phyloP scores from a whole-genome alignment of 495 filamentous ascomycete genomes.

The Xylaria telfairii region DNA sequence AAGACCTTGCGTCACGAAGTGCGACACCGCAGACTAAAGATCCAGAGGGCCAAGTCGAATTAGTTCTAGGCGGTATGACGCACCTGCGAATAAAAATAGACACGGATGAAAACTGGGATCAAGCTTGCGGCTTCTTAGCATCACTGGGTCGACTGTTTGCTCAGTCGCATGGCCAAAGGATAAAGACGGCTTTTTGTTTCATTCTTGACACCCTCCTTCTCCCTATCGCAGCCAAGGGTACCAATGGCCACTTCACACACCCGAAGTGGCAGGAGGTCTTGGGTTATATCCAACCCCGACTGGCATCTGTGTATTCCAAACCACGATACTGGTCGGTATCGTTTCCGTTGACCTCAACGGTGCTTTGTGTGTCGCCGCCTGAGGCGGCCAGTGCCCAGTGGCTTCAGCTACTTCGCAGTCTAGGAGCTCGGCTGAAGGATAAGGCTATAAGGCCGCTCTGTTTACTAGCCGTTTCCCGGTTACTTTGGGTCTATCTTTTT shows the following conservation, averaged over 20 bases:
- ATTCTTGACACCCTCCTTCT: constrained; percentile 85
- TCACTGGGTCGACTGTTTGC: constrained; percentile 81
- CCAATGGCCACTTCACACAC: constrained; percentile 71
- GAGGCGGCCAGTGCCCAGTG: constrained; percentile 86
- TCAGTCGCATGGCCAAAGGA: constrained; percentile 79
- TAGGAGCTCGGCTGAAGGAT: constrained; percentile 83
- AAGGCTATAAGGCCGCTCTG: constrained; percentile 77
- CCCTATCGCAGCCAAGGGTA: constrained; percentile 82
- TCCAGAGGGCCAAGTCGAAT: constrained; percentile 77
- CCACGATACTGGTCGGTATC: constrained; percentile 88
- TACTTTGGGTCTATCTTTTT: constrained; percentile 97
- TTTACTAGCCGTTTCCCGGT: constrained; percentile 84
- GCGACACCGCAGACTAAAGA: constrained; percentile 62
- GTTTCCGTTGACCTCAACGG: constrained; percentile 81
- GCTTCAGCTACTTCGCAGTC: constrained; percentile 76
- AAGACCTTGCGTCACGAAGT: constrained; percentile 70
- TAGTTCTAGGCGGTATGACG: constrained; percentile 89
- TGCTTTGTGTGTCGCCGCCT: constrained; percentile 84
- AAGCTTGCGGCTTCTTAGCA: constrained; percentile 86
- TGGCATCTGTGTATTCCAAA: constrained; percentile 84
- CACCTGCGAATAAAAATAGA: constrained; percentile 76
- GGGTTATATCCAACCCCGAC: constrained; percentile 71
- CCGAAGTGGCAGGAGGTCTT: constrained; percentile 88
- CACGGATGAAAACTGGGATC: constrained; percentile 78
- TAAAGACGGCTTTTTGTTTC: constrained; percentile 94